Base-by-base conservation (phyloP, 2,329 filamentous ascomycete species). In the Chrysoporthe deuterocubensis region DNA sequence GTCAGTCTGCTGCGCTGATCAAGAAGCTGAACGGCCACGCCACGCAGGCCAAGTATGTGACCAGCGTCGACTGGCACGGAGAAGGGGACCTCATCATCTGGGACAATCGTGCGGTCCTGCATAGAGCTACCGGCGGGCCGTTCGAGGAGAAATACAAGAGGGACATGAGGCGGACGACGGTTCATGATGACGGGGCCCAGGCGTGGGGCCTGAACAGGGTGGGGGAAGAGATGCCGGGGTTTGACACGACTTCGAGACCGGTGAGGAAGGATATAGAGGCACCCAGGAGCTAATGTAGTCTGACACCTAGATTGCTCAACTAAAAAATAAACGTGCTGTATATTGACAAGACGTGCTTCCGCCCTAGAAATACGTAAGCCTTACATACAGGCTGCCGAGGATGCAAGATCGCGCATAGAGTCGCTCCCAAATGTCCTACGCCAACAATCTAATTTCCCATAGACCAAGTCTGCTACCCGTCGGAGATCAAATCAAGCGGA, bases 61-160 rank as follows among this genome's bases (percentile, higher is more conserved):
- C 83, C 8, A 78, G 76, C 6, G 78, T 87, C 3, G 74, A 78
- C 52, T 89, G 85, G 86, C 70, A 81, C 40, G 73, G 81, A 8
- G 72, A 76, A 0, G 81, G 84, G 0, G 87, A 89, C 72, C 59
- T 89, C 66, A 74, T 89, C 18, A 79, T 86, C 21, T 89, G 87
- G 87, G 87, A 89, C 71, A 89, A 89, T 73, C 83, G 84, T 0
- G 82, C 80, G 61, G 83, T 85, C 18, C 80, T 89, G 79, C 86
- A 89, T 74, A 76, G 85, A 6, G 84, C 84, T 0, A 81, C 79
- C 1, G 77, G 78, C 1, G 85, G 85, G 0, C 73, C 74, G 0
- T 87, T 84, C 68, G 80, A 81, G 69, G 82, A 83, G 0, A 82
- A 79, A 72, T 83, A 80, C 72, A 77, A 74, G 68, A 77, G 85